Evolutionary conservation across 768 basidiomycete species (phyloP).

Genomic region (Cystoderma amianthinum): DNA sequence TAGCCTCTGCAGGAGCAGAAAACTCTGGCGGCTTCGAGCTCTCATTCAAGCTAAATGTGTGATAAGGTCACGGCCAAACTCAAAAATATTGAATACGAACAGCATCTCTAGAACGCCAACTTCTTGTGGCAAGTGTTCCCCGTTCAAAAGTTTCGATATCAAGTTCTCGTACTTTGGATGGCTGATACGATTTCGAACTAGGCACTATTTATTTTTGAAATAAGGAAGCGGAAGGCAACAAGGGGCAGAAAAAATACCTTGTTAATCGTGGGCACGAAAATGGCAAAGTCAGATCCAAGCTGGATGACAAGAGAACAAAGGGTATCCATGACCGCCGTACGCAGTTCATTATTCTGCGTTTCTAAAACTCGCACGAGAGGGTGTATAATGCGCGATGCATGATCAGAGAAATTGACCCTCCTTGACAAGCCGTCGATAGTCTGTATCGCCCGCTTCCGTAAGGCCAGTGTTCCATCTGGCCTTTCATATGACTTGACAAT

Average conservation of each 20-base stretch:
- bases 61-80: slow-evolving; percentile 2
- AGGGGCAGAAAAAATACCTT: slow-evolving; percentile 45
- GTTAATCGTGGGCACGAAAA: slow-evolving; percentile 95
- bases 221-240: slow-evolving; percentile 1
- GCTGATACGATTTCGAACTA: slow-evolving; percentile 67
- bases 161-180: slow-evolving; percentile 86
- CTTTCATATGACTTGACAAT: slow-evolving; percentile 90
- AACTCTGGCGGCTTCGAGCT: slow-evolving; percentile 61
- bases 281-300: slow-evolving; percentile 93
- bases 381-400: slow-evolving; percentile 95
- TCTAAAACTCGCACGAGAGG: slow-evolving; percentile 86
- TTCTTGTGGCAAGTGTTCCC: slow-evolving; percentile 89
- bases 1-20: slow-evolving; percentile 79
- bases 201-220: slow-evolving; percentile 37
- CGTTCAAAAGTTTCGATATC: slow-evolving; percentile 82
- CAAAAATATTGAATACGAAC: slow-evolving; percentile 28
- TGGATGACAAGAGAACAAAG: slow-evolving; percentile 89
- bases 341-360: slow-evolving; percentile 66
- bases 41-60: slow-evolving; percentile 40
- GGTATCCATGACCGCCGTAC: slow-evolving; percentile 86
- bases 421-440: slow-evolving; percentile 88
- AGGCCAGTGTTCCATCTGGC: slow-evolving; percentile 57
- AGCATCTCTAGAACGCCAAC: slow-evolving; percentile 61
- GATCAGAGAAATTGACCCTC: slow-evolving; percentile 95
- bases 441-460: slow-evolving; percentile 86